Conservation (phyloP, 139 green algal species). For the Haematococcus lacustris region DNA sequence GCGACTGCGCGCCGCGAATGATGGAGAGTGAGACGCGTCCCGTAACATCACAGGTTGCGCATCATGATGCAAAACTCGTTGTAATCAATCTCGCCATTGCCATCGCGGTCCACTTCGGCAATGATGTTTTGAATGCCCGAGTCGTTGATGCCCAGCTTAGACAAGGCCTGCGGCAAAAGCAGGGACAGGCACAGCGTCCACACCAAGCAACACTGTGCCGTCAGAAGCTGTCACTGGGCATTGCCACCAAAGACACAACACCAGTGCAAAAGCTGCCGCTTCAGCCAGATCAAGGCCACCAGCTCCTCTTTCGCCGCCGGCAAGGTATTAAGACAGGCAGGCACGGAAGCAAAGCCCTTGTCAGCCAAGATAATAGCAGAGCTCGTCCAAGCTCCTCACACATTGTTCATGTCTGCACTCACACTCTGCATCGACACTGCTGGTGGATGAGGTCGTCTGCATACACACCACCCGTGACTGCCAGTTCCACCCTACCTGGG, state of each 20-base stretch:
- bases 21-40: no score
- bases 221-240: neutral
- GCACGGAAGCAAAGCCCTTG: no score
- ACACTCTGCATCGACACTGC: neutral
- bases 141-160: slow-evolving; percentile 21
- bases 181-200: neutral
- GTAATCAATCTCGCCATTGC: slow-evolving; percentile 70
- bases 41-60: slow-evolving; percentile 24
- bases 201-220: neutral
- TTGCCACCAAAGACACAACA: no score
- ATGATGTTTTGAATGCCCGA: slow-evolving; percentile 40
- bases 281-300: neutral
- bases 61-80: slow-evolving; percentile 75
- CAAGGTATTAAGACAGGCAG: no score
- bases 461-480: neutral
- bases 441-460: neutral
- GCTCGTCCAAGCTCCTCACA: neutral
- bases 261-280: neutral
- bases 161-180: slow-evolving; percentile 3
- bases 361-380: neutral
- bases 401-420: neutral
- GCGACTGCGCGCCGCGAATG: no score
- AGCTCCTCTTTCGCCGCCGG: neutral
- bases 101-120: slow-evolving; percentile 61
- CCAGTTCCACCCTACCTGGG: slow-evolving; percentile 16